Evolutionary conservation across 2,329 filamentous ascomycete species (phyloP), one percentile per base, ranked within the genome.

Genomic region (Capronia americana): DNA sequence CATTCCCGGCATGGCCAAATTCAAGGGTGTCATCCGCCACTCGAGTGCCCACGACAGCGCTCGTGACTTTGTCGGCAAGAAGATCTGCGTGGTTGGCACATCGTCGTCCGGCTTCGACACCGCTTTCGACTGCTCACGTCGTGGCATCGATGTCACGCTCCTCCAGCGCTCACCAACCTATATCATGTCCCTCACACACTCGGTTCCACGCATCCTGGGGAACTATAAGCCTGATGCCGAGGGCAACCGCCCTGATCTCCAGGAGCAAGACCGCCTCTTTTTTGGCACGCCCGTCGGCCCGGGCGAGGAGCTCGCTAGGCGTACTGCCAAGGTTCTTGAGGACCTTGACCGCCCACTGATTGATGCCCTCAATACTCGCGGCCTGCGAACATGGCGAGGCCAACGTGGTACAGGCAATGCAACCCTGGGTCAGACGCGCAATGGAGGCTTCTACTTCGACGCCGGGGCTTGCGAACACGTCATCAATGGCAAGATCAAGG

Each of bases 321-420:
- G 73, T 17, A 74, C 54, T 4, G 70, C 72, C 1, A 70, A 73
- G 60, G 61, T 46, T 12, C 67, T 73, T 12, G 69, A 71, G 26
- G 69, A 75, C 3, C 68, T 72, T 12, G 74, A 75, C 50, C 63
- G 61, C 8, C 69, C 66, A 1, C 38, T 75, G 2, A 69, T 75
- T 5, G 71, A 73, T 38, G 72, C 61, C 5, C 68, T 75, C 2
- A 68, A 74, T 23, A 68, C 70, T 30, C 67, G 70, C 0, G 77
- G 77, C 17, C 67, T 76, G 7, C 71, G 72, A 26, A 74, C 74
- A 46, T 77, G 75, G 72, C 74, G 75, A 38, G 77, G 77, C 48
- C 77, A 78, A 71, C 75, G 76, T 26, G 75, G 72, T 30, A 77
- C 77, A 2, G 77, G 77, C 2, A 69, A 69, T 56, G 67, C 63